Evolutionary conservation across 1,284 basidiomycete genomes (phyloP), one percentile per base, ranked within the genome.

Genomic region (Xerocomus cyaneibrunnescens): DNA sequence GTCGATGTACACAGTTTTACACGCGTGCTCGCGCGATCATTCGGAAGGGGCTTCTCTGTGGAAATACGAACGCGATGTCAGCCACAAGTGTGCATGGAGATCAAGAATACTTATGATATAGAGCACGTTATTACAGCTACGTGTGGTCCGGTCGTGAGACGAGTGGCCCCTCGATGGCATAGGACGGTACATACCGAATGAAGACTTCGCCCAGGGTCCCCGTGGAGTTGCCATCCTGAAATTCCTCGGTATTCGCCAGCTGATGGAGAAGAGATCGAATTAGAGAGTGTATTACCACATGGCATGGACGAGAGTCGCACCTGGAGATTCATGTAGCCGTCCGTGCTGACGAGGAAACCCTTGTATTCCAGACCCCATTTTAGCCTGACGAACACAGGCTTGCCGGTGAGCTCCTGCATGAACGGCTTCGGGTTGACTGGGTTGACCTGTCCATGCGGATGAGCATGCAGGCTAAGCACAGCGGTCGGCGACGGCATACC

Each of bases 301-400:
- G 38, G 5, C 13, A 19, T 27, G 10, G 30, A 42, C 34, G 21
- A 8, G 25, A 10, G 27, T 56, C 80, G 57, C 62, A 94, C 95
- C 80, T 99, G 97, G 48, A 99, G 81, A 74, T 99, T 99, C 95
- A 99, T 98, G 76, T 98, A 99, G 27, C 92, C 92, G 73, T 99
- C 97, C 6, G 96, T 98, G 69, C 92, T 96, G 60, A 99, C 96
- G 56, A 99, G 81, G 76, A 96, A 99, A 43, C 97, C 96, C 77
- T 95, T 98, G 81, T 99, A 99, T 72, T 98, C 95, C 57, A 98
- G 81, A 57, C 97, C 97, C 97, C 97, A 99, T 78, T 99, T 99
- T 68, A 99, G 83, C 56, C 87, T 84, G 53, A 99, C 95, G 65
- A 87, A 89, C 45, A 98, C 93, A 40, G 90, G 89, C 80, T 99